Base-by-base conservation (phyloP, 371 early-diverging fungal genomes). In the Coemansia sp. region DNA sequence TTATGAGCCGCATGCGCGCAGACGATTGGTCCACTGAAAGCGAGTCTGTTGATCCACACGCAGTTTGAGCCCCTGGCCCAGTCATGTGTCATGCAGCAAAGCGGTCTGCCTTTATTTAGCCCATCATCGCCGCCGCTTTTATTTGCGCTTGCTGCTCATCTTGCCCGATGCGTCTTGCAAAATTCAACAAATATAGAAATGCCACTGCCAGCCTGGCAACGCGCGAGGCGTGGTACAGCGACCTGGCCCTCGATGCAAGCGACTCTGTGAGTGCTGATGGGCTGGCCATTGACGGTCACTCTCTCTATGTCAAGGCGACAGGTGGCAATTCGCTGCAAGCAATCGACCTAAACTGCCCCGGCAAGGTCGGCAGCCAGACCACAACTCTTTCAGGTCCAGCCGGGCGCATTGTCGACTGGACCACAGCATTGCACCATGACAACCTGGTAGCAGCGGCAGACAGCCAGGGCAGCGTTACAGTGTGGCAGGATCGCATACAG, bases 191-290 rank as follows among this genome's bases (percentile, higher is more conserved):
- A 73, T 90, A 86, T 75, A 78, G 90, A 56, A 88, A 89, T 67
- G 83, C 85, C 2, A 82, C 84, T 21, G 86, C 86, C 26, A 80
- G 82, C 17, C 76, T 82, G n/a, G 82, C 83, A 21, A 85, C 84
- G 44, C 86, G 85, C 58, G 89, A 89, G 79, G 84, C 83, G 65
- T 87, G 87, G 78, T 85, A 87, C 68, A 71, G 82, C 13, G 89
- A 87, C 67, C 59, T 89, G 8, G 78, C 79, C 24, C 55, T 82
- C 2, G 81, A 80, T 41, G 78, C 83, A 17, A 70, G 70, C 29
- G 75, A 79, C n/a, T 81, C 85, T 0, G 81, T 84, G 52, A 81
- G 81, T 8, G 70, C 83, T 29, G 80, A 82, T 52, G 82, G 86
- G 3, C 67, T 89, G 56, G 83, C 83, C 51, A 84, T 77, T 40